Conservation (phyloP, 495 filamentous ascomycete genomes). For the Podospora fimiseda region DNA sequence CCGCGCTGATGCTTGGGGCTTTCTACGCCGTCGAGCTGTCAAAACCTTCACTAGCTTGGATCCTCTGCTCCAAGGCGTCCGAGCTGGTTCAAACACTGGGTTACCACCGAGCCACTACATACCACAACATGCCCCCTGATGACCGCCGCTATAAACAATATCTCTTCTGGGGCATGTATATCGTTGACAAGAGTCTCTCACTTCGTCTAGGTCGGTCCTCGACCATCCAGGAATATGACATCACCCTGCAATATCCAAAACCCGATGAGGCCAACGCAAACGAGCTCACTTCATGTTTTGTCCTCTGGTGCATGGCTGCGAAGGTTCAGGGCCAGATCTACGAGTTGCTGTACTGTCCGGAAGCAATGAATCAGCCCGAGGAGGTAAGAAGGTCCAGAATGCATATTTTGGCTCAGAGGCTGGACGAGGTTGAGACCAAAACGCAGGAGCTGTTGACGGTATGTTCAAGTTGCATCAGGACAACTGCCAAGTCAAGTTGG, state of each 20-base stretch:
- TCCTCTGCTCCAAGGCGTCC: slow-evolving; percentile 48
- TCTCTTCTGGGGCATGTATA: slow-evolving; percentile 58
- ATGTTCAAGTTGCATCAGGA: neutral
- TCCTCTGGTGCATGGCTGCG: slow-evolving; percentile 10
- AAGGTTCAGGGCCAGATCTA: slow-evolving; percentile 18
- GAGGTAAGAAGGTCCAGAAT: slow-evolving; percentile 1
- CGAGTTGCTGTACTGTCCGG: slow-evolving; percentile 15
- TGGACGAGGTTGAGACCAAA: slow-evolving; percentile 2
- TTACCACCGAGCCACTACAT: slow-evolving; percentile 51
- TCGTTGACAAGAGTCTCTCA: slow-evolving; percentile 50
- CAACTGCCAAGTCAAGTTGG: no score
- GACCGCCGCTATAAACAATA: slow-evolving; percentile 22
- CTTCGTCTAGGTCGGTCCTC: slow-evolving; percentile 56
- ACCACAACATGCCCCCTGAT: slow-evolving; percentile 43
- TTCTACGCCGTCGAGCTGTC: slow-evolving; percentile 54
- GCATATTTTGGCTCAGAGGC: neutral
- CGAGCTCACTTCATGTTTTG: slow-evolving; percentile 3
- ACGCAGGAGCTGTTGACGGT: neutral
- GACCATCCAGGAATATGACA: slow-evolving; percentile 56
- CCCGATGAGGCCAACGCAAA: neutral
- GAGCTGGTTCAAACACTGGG: slow-evolving; percentile 57
- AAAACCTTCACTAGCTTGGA: slow-evolving; percentile 57
- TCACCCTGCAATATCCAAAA: slow-evolving; percentile 29
- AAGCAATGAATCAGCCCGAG: slow-evolving; percentile 8
- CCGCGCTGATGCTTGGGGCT: slow-evolving; percentile 49